Evolutionary conservation across 805 yeast species (phyloP), one percentile per base, ranked within the genome.

Genomic region (Debaryomyces castellii): DNA sequence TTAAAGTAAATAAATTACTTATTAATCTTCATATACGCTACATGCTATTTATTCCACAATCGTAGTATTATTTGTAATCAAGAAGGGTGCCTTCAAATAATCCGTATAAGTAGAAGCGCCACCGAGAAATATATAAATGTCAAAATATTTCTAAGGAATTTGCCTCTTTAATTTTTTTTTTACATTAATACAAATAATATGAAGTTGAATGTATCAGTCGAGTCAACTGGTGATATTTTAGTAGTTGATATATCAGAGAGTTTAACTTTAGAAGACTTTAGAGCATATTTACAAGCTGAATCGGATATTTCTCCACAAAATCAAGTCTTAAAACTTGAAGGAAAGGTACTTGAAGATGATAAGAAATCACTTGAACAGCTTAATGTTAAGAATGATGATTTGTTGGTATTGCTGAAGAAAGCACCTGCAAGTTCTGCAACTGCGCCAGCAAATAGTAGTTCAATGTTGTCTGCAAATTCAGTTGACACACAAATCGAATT

Each of bases 271-370:
- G 71, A 62, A 11, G 96, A 90, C 60, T 76, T 91, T 52, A 74
- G 79, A 48, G 95, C 92, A 0, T 81, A 85, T 51, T 58, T 90
- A 8, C 85, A 83, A 49, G 81, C 85, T 1, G 96, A 89, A 57
- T 76, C 89, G 7, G 75, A 71, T 11, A 74, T 85, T 41, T 66
- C 70, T 9, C 65, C 76, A 3, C 54, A 59, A 0, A 54, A 65
- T 12, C 87, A 85, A 57, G 62, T 69, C n/a, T 54, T 89, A 39
- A 59, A 69, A 18, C 70, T 69, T 53, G 75, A 83, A 50, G 76
- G 77, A 47, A 66, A 66, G 21, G 55, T 64, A 4, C 53, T 87
- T 28, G 45, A 52, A 2, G 54, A 47, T 14, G 34, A 38, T 4
- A 41, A 59, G 3, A 61, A 59, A 39, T 65, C 80, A 1, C 64